Evolutionary conservation across 176 grass and related monocot species (phyloP).

Genomic region (Eragrostis curvula): DNA sequence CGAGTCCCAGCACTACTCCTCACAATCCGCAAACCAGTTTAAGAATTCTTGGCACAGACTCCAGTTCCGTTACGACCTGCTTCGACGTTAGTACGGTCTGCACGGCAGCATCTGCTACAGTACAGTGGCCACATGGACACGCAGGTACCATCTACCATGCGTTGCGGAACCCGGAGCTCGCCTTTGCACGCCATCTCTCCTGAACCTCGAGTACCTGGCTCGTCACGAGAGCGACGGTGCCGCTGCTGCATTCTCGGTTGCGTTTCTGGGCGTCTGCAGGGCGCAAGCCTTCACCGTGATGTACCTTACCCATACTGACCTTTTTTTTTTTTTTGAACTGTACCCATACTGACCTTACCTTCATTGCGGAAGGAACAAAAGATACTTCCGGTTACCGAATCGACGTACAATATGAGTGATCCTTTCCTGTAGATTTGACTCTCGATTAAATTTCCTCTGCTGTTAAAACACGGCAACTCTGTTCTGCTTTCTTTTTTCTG

Average conservation of each 20-base stretch:
- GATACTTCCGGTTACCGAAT: too few relatives aligned
- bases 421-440: too few relatives aligned
- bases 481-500: too few relatives aligned
- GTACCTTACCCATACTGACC: too few relatives aligned
- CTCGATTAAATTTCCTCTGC: too few relatives aligned
- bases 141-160: neutral
- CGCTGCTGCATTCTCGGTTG: neutral
- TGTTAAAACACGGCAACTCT: too few relatives aligned
- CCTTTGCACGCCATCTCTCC: neutral
- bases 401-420: too few relatives aligned
- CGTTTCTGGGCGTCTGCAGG: neutral
- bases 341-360: too few relatives aligned
- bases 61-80: neutral
- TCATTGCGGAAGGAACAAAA: too few relatives aligned
- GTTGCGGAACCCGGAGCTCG: neutral
- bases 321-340: too few relatives aligned
- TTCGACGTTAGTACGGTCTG: neutral
- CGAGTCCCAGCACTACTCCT: too few relatives aligned
- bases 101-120: neutral
- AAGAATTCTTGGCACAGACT: neutral
- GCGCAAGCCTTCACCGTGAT: too few relatives aligned
- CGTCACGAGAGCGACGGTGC: slow-evolving; percentile 2
- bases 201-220: neutral
- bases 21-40: neutral
- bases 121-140: neutral